Evolutionary conservation across 2,329 filamentous ascomycete species (phyloP).

Genomic region (Paraconiothyrium brasiliense): DNA sequence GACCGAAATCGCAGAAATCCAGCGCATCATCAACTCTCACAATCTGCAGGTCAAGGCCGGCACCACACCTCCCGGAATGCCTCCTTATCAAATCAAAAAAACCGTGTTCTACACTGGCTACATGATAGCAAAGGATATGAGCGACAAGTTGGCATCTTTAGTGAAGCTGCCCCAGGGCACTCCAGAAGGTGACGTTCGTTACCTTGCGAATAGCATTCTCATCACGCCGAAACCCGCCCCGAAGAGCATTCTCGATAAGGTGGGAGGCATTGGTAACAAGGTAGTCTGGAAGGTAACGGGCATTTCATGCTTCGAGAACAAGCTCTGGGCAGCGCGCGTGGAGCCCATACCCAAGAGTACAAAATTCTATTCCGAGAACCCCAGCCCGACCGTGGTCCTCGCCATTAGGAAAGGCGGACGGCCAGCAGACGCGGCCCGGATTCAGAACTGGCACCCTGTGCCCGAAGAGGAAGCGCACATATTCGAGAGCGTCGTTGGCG

Average conservation of each 20-base stretch:
- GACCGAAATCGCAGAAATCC: slow-evolving; percentile 81
- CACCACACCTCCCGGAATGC: slow-evolving; percentile 56
- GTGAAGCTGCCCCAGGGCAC: slow-evolving; percentile 69
- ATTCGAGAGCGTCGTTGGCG: slow-evolving; percentile 85
- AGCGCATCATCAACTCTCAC: slow-evolving; percentile 88
- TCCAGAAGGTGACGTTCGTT: slow-evolving; percentile 76
- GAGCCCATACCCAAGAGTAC: slow-evolving; percentile 73
- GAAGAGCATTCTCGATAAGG: slow-evolving; percentile 76
- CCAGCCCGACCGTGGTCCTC: slow-evolving; percentile 80
- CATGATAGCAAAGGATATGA: slow-evolving; percentile 77
- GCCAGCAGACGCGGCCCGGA: slow-evolving; percentile 81
- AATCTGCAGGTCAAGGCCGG: slow-evolving; percentile 68
- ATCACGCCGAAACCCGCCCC: slow-evolving; percentile 83
- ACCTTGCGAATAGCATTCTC: slow-evolving; percentile 88
- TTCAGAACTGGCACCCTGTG: slow-evolving; percentile 84
- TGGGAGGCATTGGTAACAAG: slow-evolving; percentile 86
- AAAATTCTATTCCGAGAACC: slow-evolving; percentile 79
- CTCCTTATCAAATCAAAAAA: slow-evolving; percentile 77
- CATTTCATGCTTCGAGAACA: slow-evolving; percentile 77
- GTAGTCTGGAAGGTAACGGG: slow-evolving; percentile 85
- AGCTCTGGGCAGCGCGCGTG: slow-evolving; percentile 86
- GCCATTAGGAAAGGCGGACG: slow-evolving; percentile 79
- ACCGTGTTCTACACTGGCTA: slow-evolving; percentile 94
- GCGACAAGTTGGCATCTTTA: slow-evolving; percentile 75
- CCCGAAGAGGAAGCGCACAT: slow-evolving; percentile 74